Evolutionary conservation across 2,329 filamentous ascomycete species (phyloP), one percentile per base, ranked within the genome.

Genomic region (Epichloe typhina): DNA sequence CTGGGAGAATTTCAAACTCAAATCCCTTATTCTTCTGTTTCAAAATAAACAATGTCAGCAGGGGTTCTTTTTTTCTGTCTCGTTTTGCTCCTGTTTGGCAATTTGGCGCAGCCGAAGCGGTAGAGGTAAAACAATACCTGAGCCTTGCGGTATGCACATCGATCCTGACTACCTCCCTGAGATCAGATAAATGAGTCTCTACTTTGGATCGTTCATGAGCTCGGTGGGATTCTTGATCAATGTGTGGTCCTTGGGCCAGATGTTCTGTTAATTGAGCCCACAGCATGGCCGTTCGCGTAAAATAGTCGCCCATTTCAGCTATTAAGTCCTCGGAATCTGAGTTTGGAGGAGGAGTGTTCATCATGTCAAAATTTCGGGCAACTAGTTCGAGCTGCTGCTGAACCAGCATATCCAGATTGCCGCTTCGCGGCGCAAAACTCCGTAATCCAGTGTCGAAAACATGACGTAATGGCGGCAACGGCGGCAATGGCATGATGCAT

Each of bases 271-370:
- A 54, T 21, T 55, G 55, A n/a, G 61, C 58, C 62, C 60, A 66
- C 50, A 67, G 56, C 38, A 59, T 50, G 21, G 66, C 64, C n/a
- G 62, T 65, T 26, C 61, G 63, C 33, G 59, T 57, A 23, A 68
- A 53, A 51, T 68, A 69, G 23, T 68, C 65, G 35, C 66, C 66
- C 52, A 67, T 60, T 36, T 67, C 64, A 35, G 55, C 56, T 41
- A 67, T 59, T 47, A 68, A 51, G 40, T 62, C 64, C 13, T 59
- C 57, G 13, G 59, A 54, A 42, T 58, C 53, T n/a, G 48, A 51
- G 26, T 42, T 42, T 11, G 46, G 52, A 37, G 50, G 52, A 42
- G 53, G 55, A n/a, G 47, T 50, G 46, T 56, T 49, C n/a, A 46
- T 50, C 39, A 51, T 56, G 48, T 58, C 57, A 31, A 62, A 45